These are phyloP conservation scores for Geosmithia flava DNA, from an alignment of 2,329 filamentous ascomycete genomes.

Conservation along the genomic window DNA sequence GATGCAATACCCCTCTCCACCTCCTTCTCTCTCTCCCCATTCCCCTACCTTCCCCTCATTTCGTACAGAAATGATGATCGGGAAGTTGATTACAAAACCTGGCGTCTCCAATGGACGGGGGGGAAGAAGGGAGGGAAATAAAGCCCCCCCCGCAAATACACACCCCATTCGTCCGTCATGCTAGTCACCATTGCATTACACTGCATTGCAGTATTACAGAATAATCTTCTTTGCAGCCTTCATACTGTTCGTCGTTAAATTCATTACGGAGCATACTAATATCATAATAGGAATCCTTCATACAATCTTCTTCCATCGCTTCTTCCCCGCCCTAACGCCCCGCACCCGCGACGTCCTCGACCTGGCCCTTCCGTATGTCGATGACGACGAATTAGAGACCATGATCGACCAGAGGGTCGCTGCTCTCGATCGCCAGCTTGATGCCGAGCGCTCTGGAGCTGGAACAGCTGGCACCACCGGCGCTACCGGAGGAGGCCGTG, in stretches of 20 bases:
- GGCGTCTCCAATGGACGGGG: no score
- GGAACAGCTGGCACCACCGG: conserved; percentile 1
- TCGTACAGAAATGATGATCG: no score
- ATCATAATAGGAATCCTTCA: conserved; percentile 58
- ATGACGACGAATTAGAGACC: conserved; percentile 83
- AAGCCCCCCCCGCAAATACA: no score
- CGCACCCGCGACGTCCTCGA: conserved; percentile 82
- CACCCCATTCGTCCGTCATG: no score
- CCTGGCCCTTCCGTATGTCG: conserved; percentile 77
- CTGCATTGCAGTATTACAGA: background rate
- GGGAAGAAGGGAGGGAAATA: no score
- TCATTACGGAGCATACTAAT: background rate
- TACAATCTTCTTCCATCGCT: conserved; percentile 97
- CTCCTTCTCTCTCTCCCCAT: conserved; percentile 1
- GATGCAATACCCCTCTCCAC: conserved; percentile 3
- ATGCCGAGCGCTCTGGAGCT: conserved; percentile 38
- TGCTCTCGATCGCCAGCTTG: conserved; percentile 66
- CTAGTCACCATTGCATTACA: background rate
- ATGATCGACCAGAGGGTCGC: conserved; percentile 82
- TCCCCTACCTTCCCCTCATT: background rate
- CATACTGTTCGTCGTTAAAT: background rate
- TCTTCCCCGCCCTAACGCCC: conserved; percentile 79
- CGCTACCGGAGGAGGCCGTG: conserved; percentile 44
- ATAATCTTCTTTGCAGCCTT: background rate
- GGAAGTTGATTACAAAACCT: no score